A percentile compares a stretch with the other conserved stretches of the same genome.
Conservation (phyloP, 164 flowering plant genomes). For the Stephania cephalantha region DNA sequence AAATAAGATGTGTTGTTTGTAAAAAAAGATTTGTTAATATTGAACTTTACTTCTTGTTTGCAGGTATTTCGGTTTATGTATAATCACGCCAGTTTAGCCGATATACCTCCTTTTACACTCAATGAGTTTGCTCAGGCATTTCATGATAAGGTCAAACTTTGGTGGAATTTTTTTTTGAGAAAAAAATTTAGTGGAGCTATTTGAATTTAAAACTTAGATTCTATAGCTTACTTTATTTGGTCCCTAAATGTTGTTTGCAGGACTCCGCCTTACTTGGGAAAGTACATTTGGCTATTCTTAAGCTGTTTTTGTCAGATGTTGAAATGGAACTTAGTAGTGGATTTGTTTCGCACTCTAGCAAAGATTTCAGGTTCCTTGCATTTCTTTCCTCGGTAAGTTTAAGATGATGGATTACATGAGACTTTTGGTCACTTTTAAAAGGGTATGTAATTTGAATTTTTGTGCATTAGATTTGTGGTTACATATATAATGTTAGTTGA, state of each 20-base stretch:
- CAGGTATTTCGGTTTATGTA: conserved; percentile 84
- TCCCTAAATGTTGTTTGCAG: conserved; percentile 27
- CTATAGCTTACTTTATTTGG: conserved; percentile 7
- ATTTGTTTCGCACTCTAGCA: conserved; percentile 33
- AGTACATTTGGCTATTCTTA: conserved; percentile 72
- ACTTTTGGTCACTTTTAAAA: neutral
- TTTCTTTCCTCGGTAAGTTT: conserved; percentile 72
- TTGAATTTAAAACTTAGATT: neutral
- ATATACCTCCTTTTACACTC: conserved; percentile 60
- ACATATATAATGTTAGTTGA: neutral
- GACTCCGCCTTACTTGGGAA: conserved; percentile 80
- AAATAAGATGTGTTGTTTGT: no score
- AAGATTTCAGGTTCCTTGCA: conserved; percentile 62
- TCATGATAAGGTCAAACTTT: conserved; percentile 64
- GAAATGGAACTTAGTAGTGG: conserved; percentile 51
- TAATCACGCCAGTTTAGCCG: conserved; percentile 46
- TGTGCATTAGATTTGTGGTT: neutral
- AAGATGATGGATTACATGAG: neutral
- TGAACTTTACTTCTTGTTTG: conserved; percentile 13
- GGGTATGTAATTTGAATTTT: neutral
- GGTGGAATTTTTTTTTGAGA: conserved; percentile 1
- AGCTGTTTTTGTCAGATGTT: conserved; percentile 56
- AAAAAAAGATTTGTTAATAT: neutral
- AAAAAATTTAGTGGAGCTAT: neutral
- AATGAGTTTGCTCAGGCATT: conserved; percentile 94